Percentiles rank a stretch among this genome's conserved stretches.
phyloP scores from a whole-genome alignment of 1,284 basidiomycete species.

The Cryptococcus sp. region DNA sequence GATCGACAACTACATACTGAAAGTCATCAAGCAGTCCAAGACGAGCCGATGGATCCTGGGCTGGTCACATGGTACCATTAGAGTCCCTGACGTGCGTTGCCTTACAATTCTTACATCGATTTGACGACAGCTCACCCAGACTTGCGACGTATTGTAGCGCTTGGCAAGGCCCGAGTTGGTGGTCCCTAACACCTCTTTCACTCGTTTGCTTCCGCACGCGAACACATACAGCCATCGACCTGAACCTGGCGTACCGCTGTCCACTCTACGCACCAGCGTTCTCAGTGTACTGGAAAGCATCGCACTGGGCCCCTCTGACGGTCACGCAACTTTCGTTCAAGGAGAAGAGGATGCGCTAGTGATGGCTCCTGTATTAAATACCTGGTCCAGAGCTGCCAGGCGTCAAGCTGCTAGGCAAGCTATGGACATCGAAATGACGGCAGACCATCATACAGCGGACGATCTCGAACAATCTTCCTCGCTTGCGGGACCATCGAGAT shows the following conservation, averaged over 20 bases:
- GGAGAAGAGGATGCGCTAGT: constrained; percentile 31
- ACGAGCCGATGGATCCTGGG: constrained; percentile 85
- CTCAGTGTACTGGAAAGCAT: constrained; percentile 19
- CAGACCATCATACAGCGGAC: background rate
- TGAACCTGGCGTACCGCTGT: constrained; percentile 50
- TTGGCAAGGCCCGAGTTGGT: constrained; percentile 25
- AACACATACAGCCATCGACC: constrained; percentile 31
- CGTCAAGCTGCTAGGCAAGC: constrained; percentile 34
- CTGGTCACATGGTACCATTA: constrained; percentile 71
- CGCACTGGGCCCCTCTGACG: constrained; percentile 5
- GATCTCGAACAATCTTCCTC: background rate
- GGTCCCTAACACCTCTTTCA: constrained; percentile 57
- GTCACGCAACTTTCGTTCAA: background rate
- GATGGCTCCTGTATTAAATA: constrained; percentile 60
- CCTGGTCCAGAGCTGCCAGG: constrained; percentile 72
- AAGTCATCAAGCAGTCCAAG: constrained; percentile 77
- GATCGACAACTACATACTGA: constrained; percentile 82
- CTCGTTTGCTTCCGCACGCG: constrained; percentile 58
- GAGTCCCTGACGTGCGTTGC: constrained; percentile 68
- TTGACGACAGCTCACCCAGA: constrained; percentile 2
- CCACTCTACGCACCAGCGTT: constrained; percentile 38
- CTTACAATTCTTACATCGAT: background rate
- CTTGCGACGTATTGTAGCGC: constrained; percentile 15
- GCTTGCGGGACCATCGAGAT: background rate
- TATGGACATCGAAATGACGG: background rate